phyloP scores from a whole-genome alignment of 2,329 filamentous ascomycete genomes.

The Beauveria rudraprayagi region DNA sequence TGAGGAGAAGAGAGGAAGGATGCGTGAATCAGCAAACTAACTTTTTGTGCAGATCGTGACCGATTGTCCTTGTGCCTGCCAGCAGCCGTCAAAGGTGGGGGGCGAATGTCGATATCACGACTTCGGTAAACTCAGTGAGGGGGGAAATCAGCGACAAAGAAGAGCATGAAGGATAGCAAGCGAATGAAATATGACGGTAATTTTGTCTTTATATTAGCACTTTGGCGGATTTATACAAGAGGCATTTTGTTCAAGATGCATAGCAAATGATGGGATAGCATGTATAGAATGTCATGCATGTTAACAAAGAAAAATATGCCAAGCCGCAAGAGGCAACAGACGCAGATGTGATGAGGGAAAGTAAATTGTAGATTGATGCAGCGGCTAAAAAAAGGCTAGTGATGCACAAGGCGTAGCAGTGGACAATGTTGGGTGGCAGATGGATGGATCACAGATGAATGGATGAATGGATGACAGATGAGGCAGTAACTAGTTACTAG shows the following conservation, averaged over 20 bases:
- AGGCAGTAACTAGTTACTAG: background rate
- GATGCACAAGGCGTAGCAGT: background rate
- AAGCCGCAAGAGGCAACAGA: background rate
- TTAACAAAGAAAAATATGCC: background rate
- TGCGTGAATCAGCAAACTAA: conserved; percentile 15
- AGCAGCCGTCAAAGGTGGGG: conserved; percentile 46
- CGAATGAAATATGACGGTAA: background rate
- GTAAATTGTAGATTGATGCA: background rate
- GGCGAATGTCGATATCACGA: conserved; percentile 22
- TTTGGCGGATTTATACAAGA: conserved; percentile 1
- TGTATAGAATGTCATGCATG: background rate
- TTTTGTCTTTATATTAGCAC: background rate
- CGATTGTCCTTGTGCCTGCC: conserved; percentile 43
- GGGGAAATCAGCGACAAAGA: background rate
- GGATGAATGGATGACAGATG: background rate
- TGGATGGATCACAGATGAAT: background rate
- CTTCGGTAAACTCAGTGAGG: background rate
- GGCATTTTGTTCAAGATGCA: background rate
- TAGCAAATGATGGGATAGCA: conserved; percentile 1
- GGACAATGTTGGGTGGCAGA: background rate
- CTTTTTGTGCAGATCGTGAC: conserved; percentile 41
- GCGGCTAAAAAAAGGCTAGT: background rate
- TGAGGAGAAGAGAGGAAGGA: background rate
- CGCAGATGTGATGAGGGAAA: background rate
- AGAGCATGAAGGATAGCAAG: background rate